Percentiles rank a stretch among this genome's conserved stretches.
phyloP scores from a whole-genome alignment of 805 yeast species.

The Nakazawaea populi region DNA sequence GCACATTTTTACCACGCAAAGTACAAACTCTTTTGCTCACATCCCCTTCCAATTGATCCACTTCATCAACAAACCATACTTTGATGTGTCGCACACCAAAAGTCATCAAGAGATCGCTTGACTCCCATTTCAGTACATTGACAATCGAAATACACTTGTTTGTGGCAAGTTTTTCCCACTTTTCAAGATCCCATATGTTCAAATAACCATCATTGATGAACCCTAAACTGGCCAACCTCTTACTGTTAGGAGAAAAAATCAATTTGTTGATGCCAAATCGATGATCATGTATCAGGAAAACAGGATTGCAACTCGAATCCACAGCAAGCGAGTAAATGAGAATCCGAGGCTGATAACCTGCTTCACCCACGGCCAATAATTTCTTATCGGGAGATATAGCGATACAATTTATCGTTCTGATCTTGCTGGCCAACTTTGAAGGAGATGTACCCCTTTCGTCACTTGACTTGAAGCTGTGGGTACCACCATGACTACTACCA shows the following conservation, averaged over 20 bases:
- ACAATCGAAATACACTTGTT: slow-evolving; percentile 61
- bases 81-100: slow-evolving; percentile 58
- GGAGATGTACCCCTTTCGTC: slow-evolving; percentile 14
- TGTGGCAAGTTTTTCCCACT: slow-evolving; percentile 32
- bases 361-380: slow-evolving; percentile 63
- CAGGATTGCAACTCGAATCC: slow-evolving; percentile 40
- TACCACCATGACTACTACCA: neutral
- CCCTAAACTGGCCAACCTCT: slow-evolving; percentile 54
- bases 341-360: slow-evolving; percentile 64
- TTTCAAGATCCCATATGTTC: slow-evolving; percentile 45
- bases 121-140: slow-evolving; percentile 49
- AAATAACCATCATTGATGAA: slow-evolving; percentile 64
- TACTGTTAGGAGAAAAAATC: slow-evolving; percentile 54
- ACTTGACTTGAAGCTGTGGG: slow-evolving; percentile 9
- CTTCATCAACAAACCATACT: slow-evolving; percentile 47
- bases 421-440: slow-evolving; percentile 26
- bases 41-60: neutral
- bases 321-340: slow-evolving; percentile 52
- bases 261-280: slow-evolving; percentile 55
- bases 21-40: slow-evolving; percentile 16
- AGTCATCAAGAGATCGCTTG: slow-evolving; percentile 39
- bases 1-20: slow-evolving; percentile 54
- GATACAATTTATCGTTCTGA: slow-evolving; percentile 50
- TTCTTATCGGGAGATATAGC: slow-evolving; percentile 50
- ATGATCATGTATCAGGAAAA: slow-evolving; percentile 55